phyloP scores from a whole-genome alignment of 352 stramenopile species.

The Globisporangium takayamanum region DNA sequence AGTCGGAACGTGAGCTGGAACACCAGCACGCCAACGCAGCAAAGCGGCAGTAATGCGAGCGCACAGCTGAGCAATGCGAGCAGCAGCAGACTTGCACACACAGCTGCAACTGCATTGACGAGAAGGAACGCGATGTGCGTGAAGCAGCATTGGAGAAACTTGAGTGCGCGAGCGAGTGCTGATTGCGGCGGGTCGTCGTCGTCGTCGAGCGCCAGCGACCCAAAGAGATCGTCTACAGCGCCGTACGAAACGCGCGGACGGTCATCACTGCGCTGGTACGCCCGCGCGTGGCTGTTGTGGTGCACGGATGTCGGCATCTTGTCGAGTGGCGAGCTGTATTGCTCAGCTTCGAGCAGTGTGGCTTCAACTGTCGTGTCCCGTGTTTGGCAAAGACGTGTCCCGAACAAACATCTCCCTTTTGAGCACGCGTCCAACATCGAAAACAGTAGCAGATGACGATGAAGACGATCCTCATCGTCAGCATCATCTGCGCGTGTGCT shows the following conservation, averaged over 20 bases:
- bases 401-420: too few species aligned
- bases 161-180: background rate
- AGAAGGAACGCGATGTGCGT: conserved; percentile 10
- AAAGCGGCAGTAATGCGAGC: conserved; percentile 13
- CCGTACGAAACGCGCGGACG: conserved; percentile 15
- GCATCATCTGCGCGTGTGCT: background rate
- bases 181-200: background rate
- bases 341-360: too few species aligned
- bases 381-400: too few species aligned
- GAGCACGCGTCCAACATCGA: too few species aligned
- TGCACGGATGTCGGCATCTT: background rate
- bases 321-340: background rate
- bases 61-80: conserved; percentile 9
- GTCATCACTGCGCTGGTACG: conserved; percentile 3
- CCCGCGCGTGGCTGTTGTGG: background rate
- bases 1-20: conserved; percentile 17
- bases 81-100: conserved; percentile 6
- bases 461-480: too few species aligned
- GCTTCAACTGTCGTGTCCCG: too few species aligned
- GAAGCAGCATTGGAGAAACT: background rate
- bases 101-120: conserved; percentile 11
- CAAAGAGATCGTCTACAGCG: conserved; percentile 2
- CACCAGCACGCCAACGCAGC: conserved; percentile 14
- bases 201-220: conserved; percentile 5
- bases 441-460: too few species aligned